Percentiles rank a stretch among this genome's conserved stretches.
Conservation (phyloP, 768 basidiomycete genomes). For the Coprinopsis strossmayeri region DNA sequence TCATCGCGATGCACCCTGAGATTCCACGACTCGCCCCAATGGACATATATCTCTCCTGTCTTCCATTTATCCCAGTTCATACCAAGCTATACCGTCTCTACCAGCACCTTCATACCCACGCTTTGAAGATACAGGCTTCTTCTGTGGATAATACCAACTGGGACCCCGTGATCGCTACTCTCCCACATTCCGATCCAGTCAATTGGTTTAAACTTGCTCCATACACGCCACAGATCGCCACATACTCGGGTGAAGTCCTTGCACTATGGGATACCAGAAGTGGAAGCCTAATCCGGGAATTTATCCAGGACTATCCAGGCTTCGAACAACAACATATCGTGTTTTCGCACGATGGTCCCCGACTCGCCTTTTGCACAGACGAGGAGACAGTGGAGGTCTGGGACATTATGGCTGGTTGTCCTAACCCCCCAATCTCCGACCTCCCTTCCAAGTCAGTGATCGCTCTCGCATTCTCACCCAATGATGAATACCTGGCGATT, state of each 20-base stretch:
- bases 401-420: no score
- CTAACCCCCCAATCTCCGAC: no score
- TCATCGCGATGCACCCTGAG: constrained; percentile 5
- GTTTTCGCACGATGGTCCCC: no score
- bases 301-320: no score
- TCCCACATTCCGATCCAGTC: neutral
- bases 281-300: no score
- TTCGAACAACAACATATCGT: no score
- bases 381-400: no score
- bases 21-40: neutral
- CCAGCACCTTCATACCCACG: neutral
- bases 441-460: no score
- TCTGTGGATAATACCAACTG: neutral
- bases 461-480: no score
- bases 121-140: neutral
- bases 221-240: neutral
- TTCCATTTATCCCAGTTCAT: neutral
- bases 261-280: neutral
- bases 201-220: neutral
- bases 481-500: no score
- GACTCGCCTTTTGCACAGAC: no score
- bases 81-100: neutral
- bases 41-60: neutral
- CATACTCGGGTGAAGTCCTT: neutral
- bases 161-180: neutral